Evolutionary conservation across 306 rosid species (phyloP).

Genomic region (Betula pendula): DNA sequence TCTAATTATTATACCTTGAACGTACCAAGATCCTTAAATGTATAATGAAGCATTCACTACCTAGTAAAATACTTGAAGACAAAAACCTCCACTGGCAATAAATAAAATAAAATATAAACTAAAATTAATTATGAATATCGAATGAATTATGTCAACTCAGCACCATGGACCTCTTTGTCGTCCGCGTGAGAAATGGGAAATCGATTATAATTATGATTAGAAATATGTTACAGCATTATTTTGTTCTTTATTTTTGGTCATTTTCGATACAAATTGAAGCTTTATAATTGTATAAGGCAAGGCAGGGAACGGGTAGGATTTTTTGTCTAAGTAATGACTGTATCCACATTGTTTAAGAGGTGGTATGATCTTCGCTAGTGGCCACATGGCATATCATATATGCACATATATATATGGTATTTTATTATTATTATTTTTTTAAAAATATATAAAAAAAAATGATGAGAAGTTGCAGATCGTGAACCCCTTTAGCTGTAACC

Average conservation of each 20-base stretch:
- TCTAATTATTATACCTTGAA: constrained; percentile 6
- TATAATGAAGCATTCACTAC: neutral
- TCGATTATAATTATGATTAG: neutral
- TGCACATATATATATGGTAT: neutral
- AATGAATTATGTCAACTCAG: constrained; percentile 6
- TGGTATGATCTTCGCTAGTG: neutral
- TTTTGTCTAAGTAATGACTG: constrained; percentile 7
- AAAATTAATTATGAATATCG: neutral
- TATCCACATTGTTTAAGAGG: neutral
- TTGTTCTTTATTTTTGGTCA: neutral
- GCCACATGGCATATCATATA: neutral
- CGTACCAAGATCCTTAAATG: neutral
- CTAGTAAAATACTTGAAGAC: neutral
- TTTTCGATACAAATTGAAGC: neutral
- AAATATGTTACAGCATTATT: neutral
- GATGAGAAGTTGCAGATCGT: neutral
- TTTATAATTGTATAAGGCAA: constrained; percentile 9
- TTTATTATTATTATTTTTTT: neutral
- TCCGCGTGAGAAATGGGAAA: constrained; percentile 4
- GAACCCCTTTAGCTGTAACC: neutral
- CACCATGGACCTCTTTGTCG: constrained; percentile 25
- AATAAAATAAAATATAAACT: neutral
- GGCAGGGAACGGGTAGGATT: neutral
- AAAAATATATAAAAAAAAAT: neutral
- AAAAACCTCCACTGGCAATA: constrained; percentile 10